Conservation (phyloP, 1,139 yeast species). For the Nakaseomyces nivariensis region DNA sequence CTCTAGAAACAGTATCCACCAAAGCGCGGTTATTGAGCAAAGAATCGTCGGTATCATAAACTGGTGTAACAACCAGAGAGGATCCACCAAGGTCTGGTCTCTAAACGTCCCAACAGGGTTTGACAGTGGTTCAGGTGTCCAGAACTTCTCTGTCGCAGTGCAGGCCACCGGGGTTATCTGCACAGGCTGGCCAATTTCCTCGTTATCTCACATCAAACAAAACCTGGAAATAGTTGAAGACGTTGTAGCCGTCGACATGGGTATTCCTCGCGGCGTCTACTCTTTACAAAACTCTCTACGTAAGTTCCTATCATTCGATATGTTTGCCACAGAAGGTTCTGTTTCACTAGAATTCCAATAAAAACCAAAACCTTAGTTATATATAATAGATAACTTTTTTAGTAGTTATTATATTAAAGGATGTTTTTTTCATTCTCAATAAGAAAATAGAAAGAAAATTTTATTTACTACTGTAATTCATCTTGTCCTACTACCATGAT, state of each 20-base stretch:
- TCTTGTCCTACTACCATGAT: no score
- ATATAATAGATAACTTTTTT: no score
- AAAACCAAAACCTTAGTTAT: no score
- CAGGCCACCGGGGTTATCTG: conserved; percentile 42
- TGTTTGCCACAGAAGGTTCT: conserved; percentile 24
- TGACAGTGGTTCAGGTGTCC: conserved; percentile 74
- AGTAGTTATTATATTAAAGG: no score
- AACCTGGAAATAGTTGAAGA: conserved; percentile 18
- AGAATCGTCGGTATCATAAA: conserved; percentile 34
- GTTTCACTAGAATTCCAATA: conserved; percentile 7
- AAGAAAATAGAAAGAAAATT: no score
- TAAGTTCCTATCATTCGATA: conserved; percentile 23
- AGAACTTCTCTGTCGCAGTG: conserved; percentile 25
- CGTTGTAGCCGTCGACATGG: conserved; percentile 56
- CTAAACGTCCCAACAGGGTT: conserved; percentile 78
- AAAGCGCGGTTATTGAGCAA: conserved; percentile 11
- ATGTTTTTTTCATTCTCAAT: no score
- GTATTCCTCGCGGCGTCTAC: conserved; percentile 43
- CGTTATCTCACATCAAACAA: conserved; percentile 44
- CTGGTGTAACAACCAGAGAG: conserved; percentile 59
- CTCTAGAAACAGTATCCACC: conserved; percentile 4
- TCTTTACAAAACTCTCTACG: conserved; percentile 24
- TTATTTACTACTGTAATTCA: no score
- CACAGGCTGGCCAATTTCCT: conserved; percentile 64
- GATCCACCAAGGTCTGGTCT: conserved; percentile 47